Evolutionary conservation across 257 asterid species (phyloP).

Genomic region (Ophiorrhiza pumila): DNA sequence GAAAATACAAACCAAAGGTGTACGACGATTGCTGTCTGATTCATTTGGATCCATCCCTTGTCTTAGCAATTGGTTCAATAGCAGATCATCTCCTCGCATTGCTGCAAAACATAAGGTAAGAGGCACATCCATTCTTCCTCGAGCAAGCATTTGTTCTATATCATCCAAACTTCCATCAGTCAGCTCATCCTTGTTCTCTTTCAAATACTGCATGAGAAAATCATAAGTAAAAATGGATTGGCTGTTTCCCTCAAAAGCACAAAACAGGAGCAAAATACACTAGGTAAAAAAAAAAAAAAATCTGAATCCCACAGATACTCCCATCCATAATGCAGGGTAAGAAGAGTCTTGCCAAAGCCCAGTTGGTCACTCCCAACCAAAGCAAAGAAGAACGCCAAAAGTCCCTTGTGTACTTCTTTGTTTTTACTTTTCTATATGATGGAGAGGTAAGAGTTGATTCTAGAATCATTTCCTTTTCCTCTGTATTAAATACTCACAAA

Average conservation of each 20-base stretch:
- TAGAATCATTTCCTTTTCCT: background rate
- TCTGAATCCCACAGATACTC: no score
- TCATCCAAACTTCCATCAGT: slow-evolving; percentile 52
- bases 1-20: slow-evolving; percentile 48
- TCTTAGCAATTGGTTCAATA: slow-evolving; percentile 62
- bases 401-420: no score
- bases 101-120: slow-evolving; percentile 87
- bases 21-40: slow-evolving; percentile 54
- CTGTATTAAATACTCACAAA: no score
- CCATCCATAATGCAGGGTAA: no score
- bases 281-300: no score
- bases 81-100: slow-evolving; percentile 58
- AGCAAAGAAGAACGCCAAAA: background rate
- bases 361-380: background rate
- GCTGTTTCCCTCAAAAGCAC: background rate
- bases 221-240: background rate
- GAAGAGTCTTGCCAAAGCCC: no score
- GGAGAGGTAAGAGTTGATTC: background rate
- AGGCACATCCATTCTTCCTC: slow-evolving; percentile 78
- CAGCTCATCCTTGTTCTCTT: slow-evolving; percentile 47
- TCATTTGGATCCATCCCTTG: slow-evolving; percentile 72
- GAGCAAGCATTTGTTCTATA: slow-evolving; percentile 73
- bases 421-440: background rate
- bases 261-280: background rate
- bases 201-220: slow-evolving; percentile 52